A percentile compares a stretch with the other conserved stretches of the same genome.
phyloP scores from a whole-genome alignment of 1,139 yeast genomes.

The Arxiozyma heterogenica region DNA sequence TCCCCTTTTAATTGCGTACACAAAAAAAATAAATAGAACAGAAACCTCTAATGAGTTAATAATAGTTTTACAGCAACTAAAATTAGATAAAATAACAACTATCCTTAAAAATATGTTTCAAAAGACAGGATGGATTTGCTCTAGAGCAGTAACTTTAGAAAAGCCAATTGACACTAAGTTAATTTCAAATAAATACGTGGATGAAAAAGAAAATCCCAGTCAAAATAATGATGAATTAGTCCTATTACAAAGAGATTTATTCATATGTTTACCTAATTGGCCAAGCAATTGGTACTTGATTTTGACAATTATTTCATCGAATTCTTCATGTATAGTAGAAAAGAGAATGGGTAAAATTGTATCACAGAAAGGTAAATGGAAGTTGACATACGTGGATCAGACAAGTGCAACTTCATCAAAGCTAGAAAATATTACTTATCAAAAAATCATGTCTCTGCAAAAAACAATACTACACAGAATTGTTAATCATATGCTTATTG shows the following conservation, averaged over 20 bases:
- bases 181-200: conserved; percentile 11
- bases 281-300: conserved; percentile 65
- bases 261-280: conserved; percentile 54
- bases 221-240: conserved; percentile 2
- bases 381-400: conserved; percentile 40
- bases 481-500: conserved; percentile 53
- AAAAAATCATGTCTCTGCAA: conserved; percentile 42
- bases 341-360: conserved; percentile 51
- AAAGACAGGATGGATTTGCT: conserved; percentile 60
- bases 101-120: conserved; percentile 46
- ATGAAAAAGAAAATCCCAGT: conserved; percentile 8
- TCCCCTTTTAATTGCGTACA: conserved; percentile 33
- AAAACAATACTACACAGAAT: conserved; percentile 49
- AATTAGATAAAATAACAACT: conserved; percentile 45
- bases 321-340: conserved; percentile 41
- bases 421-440: conserved; percentile 37
- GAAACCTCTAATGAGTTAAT: conserved; percentile 29
- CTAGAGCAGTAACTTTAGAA: conserved; percentile 44
- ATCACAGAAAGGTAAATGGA: conserved; percentile 57
- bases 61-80: conserved; percentile 36
- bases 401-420: conserved; percentile 22
- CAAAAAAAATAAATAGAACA: conserved; percentile 34
- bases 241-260: conserved; percentile 38
- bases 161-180: conserved; percentile 25
- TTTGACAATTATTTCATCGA: conserved; percentile 39